Evolutionary conservation across 495 filamentous ascomycete genomes (phyloP).

Genomic region (Tuber aestivum): DNA sequence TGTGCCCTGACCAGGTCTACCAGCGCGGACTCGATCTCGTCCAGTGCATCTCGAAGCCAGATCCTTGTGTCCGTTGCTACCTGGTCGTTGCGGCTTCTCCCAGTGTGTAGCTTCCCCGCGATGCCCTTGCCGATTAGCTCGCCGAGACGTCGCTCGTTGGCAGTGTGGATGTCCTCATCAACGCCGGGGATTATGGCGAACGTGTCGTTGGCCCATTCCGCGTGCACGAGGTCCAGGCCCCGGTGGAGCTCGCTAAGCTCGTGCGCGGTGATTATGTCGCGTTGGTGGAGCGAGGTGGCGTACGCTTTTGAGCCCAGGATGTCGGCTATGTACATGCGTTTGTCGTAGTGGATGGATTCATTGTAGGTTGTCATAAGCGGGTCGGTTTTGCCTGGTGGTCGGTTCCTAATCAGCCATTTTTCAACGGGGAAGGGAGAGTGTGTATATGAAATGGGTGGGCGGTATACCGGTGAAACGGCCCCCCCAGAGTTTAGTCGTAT

Average conservation of each 20-base stretch:
- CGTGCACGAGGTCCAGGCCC: slow-evolving; percentile 63
- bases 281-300: slow-evolving; percentile 74
- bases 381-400: slow-evolving; percentile 59
- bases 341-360: slow-evolving; percentile 77
- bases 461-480: slow-evolving; percentile 67
- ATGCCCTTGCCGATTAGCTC: slow-evolving; percentile 84
- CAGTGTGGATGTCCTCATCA: slow-evolving; percentile 80
- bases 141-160: slow-evolving; percentile 82
- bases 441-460: not conserved
- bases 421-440: slow-evolving; percentile 15
- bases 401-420: slow-evolving; percentile 18
- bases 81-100: slow-evolving; percentile 88
- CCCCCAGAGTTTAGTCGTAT: slow-evolving; percentile 67
- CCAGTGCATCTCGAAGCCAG: slow-evolving; percentile 77
- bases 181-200: slow-evolving; percentile 58
- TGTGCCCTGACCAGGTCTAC: slow-evolving; percentile 66
- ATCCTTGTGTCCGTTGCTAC: slow-evolving; percentile 88
- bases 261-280: slow-evolving; percentile 63
- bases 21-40: slow-evolving; percentile 63
- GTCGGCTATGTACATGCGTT: slow-evolving; percentile 73
- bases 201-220: slow-evolving; percentile 63
- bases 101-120: slow-evolving; percentile 89
- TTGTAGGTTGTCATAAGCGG: slow-evolving; percentile 88
- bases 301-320: slow-evolving; percentile 77
- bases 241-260: slow-evolving; percentile 73